Evolutionary conservation across 768 basidiomycete genomes (phyloP), one percentile per base, ranked within the genome.

Genomic region (Lentinula guzmanii): DNA sequence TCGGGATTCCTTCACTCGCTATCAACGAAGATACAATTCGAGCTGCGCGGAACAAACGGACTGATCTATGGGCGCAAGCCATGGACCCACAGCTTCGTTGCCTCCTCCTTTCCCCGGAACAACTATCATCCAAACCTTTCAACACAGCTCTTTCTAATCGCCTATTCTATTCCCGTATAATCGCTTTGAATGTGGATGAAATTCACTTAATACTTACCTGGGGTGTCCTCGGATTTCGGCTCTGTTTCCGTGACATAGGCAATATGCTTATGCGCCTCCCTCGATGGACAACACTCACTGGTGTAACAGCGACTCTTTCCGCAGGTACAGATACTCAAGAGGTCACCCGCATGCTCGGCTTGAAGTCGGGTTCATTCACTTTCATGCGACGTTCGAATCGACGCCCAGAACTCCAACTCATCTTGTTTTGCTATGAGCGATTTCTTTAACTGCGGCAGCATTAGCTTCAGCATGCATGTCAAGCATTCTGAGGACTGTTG

Each of bases 71-170:
- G 65, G 35, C n/a, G 0, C 43, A 43, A 34, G 61, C 62, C n/a
- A 42, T 39, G 2, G 31, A 10, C 31, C 41, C 54, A 2, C 52
- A 52, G 8, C 24, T 57, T 4, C 35, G 53, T 10, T 34, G 66
- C 10, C 18, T 69, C 16, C 13, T 68, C 13, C 60, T 69, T n/a
- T 67, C 66, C 5, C 68, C 67, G 9, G 66, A 69, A 58, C 57
- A 61, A 51, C 63, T 69, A 16, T 16, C 50, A 21, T 60, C 61
- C 13, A 58, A 55, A 13, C 35, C 52, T 10, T 69, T 69, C 45
- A 56, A 64, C 33, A 52, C 15, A 1, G 61, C 68, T 16, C 46
- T 69, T 18, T 41, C 62, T 11, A 11, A 64, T 42, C 39, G 28
- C 34, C 4, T n/a, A 13, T 62, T 69, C 34, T 39, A 13, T 42